These are phyloP conservation scores for Senecio squalidus DNA, from an alignment of 140 eudicot species.

Conservation along the genomic window DNA sequence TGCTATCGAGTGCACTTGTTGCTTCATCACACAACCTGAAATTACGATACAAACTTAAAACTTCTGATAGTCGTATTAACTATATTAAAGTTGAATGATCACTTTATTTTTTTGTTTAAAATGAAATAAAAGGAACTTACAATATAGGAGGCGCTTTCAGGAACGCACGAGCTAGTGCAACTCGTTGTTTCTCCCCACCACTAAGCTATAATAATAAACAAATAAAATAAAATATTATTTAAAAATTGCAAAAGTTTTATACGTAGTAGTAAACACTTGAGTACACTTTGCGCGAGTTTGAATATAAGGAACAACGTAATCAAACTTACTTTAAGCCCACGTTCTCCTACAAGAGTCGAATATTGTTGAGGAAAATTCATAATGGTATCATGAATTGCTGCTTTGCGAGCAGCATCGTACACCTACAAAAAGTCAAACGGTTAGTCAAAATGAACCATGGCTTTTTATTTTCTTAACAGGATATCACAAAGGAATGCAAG, in stretches of 20 bases:
- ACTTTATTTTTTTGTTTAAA: background rate
- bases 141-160: slow-evolving; percentile 82
- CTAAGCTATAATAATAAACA: slow-evolving; percentile 60
- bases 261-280: no score
- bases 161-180: slow-evolving; percentile 92
- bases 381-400: slow-evolving; percentile 91
- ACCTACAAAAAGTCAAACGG: slow-evolving; percentile 39
- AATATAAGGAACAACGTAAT: background rate
- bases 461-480: background rate
- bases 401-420: slow-evolving; percentile 75
- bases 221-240: background rate
- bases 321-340: slow-evolving; percentile 80
- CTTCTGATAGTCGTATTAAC: background rate
- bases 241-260: no score
- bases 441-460: background rate
- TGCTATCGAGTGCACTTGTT: slow-evolving; percentile 97
- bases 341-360: slow-evolving; percentile 90
- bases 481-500: background rate
- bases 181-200: slow-evolving; percentile 99
- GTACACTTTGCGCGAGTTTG: no score
- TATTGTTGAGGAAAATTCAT: slow-evolving; percentile 89
- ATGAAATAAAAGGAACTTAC: slow-evolving; percentile 39
- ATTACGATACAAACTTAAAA: background rate
- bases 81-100: background rate
- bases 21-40: slow-evolving; percentile 98